Base-by-base conservation (phyloP, 2,329 filamentous ascomycete species). In the Plectosphaerella sp. region DNA sequence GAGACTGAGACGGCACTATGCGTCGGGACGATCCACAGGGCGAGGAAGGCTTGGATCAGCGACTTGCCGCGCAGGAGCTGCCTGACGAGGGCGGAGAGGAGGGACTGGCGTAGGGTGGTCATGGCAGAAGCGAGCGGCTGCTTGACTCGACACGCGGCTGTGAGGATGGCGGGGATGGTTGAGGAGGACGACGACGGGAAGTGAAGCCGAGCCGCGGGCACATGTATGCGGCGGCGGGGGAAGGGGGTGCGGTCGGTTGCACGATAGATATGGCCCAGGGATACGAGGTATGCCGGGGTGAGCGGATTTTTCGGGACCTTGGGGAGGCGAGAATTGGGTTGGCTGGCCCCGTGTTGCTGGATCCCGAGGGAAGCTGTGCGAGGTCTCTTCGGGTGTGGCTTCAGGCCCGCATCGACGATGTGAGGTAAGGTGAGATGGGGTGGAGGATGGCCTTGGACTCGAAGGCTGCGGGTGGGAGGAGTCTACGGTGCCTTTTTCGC, bases 31-130 rank as follows among this genome's bases (percentile, higher is more conserved):
- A 54, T 45, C 54, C 54, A 58, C 33, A 57, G 54, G n/a, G 56
- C 54, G 25, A 86, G 66, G 28, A 85, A 69, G 48, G 80, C 78
- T 61, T 81, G 75, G 54, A 86, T 65, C 55, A 85, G 68, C 48
- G 80, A 81, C 68, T 79, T 84, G 59, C 82, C 82, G 49, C 76
- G 74, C 48, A 83, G 69, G 51, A 86, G 72, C 59, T 79, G 81
- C 69, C 76, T 82, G 64, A 84, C 61, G 50, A 79, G 67, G 54
- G 79, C 80, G 57, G 78, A 72, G 55, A 80, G 60, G 61, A 86
- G 68, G 47, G 74, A 73, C 66, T 77, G 77, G 58, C 74, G 78
- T 60, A 86, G 69, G 48, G 72, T 74, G 64, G 76, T 71, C 81
- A 85, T 86, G 65, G 76, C 73, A 72, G 72, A 72, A 75, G 73